Percentiles rank a stretch among this genome's conserved stretches.
Evolutionary conservation across 805 yeast species (phyloP).

Genomic region (Yamadazyma paraphyllophila): DNA sequence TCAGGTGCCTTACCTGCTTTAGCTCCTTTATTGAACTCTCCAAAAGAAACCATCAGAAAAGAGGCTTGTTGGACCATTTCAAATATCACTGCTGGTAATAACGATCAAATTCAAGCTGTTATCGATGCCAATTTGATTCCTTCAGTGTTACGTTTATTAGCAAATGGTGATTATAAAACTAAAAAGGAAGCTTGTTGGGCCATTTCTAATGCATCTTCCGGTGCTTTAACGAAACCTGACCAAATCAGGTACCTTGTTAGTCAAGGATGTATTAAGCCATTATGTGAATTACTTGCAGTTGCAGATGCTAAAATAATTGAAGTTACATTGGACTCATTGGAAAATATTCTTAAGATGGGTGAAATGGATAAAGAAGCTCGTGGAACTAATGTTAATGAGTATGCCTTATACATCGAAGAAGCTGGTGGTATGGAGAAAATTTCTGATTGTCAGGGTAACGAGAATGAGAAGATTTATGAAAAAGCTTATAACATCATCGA

Average conservation of each 20-base stretch:
- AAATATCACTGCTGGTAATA: constrained; percentile 95
- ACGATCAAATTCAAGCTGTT: constrained; percentile 94
- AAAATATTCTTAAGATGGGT: constrained; percentile 91
- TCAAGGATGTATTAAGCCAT: constrained; percentile 96
- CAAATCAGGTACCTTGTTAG: constrained; percentile 88
- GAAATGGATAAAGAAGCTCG: constrained; percentile 83
- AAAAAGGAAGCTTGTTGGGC: constrained; percentile 99
- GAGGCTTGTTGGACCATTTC: constrained; percentile 99
- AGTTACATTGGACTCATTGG: constrained; percentile 92
- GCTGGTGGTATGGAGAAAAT: constrained; percentile 99
- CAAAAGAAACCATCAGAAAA: constrained; percentile 89
- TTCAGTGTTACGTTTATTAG: constrained; percentile 75
- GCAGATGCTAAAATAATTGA: constrained; percentile 92
- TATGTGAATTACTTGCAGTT: constrained; percentile 85
- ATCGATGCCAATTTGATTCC: constrained; percentile 93
- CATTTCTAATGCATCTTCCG: constrained; percentile 94
- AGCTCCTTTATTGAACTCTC: constrained; percentile 72
- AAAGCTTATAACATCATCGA: constrained; percentile 89
- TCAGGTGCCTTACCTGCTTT: constrained; percentile 88
- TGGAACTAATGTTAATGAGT: constrained; percentile 70
- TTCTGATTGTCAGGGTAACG: constrained; percentile 86
- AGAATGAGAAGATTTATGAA: constrained; percentile 87
- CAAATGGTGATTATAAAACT: constrained; percentile 88
- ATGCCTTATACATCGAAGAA: constrained; percentile 91
- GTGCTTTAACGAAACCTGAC: constrained; percentile 88